Evolutionary conservation across 345 rosid genomes (phyloP).

Genomic region (Citrus cavaleriei): DNA sequence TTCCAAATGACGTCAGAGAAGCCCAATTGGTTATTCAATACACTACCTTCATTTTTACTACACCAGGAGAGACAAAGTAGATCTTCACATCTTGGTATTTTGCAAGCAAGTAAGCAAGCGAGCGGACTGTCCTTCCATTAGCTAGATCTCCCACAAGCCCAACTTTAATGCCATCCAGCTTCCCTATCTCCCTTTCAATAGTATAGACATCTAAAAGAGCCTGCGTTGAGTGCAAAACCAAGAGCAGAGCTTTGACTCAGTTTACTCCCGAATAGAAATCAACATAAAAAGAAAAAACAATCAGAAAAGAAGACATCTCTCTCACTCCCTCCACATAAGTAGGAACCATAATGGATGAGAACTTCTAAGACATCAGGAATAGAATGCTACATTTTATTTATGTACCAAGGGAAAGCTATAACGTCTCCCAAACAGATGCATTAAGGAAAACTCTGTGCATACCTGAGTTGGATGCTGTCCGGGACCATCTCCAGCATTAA

Average conservation of each 20-base stretch:
- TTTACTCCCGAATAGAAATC: neutral
- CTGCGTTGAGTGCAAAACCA: slow-evolving; percentile 28
- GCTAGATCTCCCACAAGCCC: slow-evolving; percentile 98
- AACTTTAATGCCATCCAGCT: slow-evolving; percentile 80
- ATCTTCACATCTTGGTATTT: slow-evolving; percentile 79
- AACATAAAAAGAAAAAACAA: neutral
- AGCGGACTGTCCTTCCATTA: slow-evolving; percentile 91
- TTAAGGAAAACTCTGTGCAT: neutral
- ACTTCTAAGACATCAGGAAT: neutral
- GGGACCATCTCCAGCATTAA: slow-evolving; percentile 99
- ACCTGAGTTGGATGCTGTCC: slow-evolving; percentile 99
- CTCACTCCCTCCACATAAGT: neutral
- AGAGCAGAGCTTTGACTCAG: neutral
- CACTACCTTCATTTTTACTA: slow-evolving; percentile 94
- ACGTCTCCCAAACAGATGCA: neutral
- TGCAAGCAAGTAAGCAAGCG: slow-evolving; percentile 90
- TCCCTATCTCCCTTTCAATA: slow-evolving; percentile 81
- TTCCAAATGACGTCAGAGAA: neutral
- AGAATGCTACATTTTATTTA: neutral
- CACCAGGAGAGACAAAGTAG: slow-evolving; percentile 81
- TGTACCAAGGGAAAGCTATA: neutral
- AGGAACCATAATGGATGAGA: no score
- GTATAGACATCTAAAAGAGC: slow-evolving; percentile 93
- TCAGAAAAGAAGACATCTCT: neutral
- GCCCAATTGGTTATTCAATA: neutral